Base-by-base conservation (phyloP, 2,329 filamentous ascomycete species). In the Ustilaginoidea virens region DNA sequence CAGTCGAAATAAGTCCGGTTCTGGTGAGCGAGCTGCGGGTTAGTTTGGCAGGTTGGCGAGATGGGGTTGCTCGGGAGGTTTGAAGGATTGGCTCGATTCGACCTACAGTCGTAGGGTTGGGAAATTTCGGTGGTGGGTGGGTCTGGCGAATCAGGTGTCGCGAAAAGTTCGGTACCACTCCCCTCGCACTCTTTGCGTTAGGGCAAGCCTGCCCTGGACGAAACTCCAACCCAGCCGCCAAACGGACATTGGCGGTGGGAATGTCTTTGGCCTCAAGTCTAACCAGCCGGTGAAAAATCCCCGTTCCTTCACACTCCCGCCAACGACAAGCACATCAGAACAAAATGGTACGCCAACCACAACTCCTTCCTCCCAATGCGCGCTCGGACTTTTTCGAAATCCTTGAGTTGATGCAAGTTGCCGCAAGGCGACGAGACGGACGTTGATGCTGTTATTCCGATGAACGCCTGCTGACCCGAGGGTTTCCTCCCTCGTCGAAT, bases 121-220 rank as follows among this genome's bases (percentile, higher is more conserved):
- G 11, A 53, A 49, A 46, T 53, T 52, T 50, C 43, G 46, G 44
- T 50, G 49, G 50, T 49, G 49, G 41, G 45, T 37, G 34, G 30
- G 29, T 29, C 30, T 29, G 40, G 34, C 55, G 47, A 59, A 58
- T 58, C 48, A 56, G 33, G 28, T 29, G 24, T 23, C 37, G 37
- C 30, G 5, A 40, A 43, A 41, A 37, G 29, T 31, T 36, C 28
- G 39, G 40, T 41, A 43, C 41, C 41, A 43, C 45, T 45, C 41
- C 48, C 38, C 32, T 28, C 35, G 36, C 38, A 34, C 35, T 39
- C 38, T 34, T 39, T 43, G 34, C 41, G 38, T 56, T 56, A 58
- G 54, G 55, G 55, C 53, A 54, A 42, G 45, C 36, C 48, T 55
- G 53, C 55, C 55, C 55, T 58, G 46, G 47, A 41, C 38, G 39